Evolutionary conservation across 495 filamentous ascomycete genomes (phyloP), one percentile per base, ranked within the genome.

Genomic region (Durotheca rogersii): DNA sequence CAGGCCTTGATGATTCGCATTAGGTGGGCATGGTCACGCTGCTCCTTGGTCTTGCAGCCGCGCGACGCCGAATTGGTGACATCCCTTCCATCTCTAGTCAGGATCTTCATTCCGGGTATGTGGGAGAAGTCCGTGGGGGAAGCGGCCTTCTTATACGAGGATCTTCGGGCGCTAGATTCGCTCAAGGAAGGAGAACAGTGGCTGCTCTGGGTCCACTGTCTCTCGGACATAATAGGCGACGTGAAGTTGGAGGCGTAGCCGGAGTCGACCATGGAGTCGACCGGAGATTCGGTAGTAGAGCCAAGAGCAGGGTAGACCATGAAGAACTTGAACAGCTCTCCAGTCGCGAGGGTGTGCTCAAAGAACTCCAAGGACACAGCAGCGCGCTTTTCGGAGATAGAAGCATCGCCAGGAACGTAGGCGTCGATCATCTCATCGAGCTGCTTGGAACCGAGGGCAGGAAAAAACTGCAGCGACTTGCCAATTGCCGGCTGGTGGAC

Each of bases 1-100:
- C 78, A 81, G 11, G 78, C 78, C 68, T 80, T 80, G 61, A 81
- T 76, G 59, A 77, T 76, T 18, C 78, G 63, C 77, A 81, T 81
- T 21, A 79, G 60, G 47, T 79, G 75, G 6, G 78, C 78, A 57
- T 80, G 78, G 41, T 81, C 78, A 17, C 78, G 69, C 63, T 81
- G 77, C 68, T 81, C 78, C 73, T 79, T 79, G 27, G 77, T 78
- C 70, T 81, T 81, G 63, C 73, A 77, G 15, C 78, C 78, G 15
- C 77, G 72, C 14, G 76, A 79, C 16, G 75, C 75, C 11, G 73
- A 73, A 67, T 75, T 75, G 38, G 78, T 81, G 35, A 81, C 70
- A 57, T 81, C 78, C 10, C 60, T 63, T 20, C 78, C 78, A 41
- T 81, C 78, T 65, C 70, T 74, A 51, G 77, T 80, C 67, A 81